Base-by-base conservation (phyloP, 352 stramenopile species). In the Pythium scleroteichum region DNA sequence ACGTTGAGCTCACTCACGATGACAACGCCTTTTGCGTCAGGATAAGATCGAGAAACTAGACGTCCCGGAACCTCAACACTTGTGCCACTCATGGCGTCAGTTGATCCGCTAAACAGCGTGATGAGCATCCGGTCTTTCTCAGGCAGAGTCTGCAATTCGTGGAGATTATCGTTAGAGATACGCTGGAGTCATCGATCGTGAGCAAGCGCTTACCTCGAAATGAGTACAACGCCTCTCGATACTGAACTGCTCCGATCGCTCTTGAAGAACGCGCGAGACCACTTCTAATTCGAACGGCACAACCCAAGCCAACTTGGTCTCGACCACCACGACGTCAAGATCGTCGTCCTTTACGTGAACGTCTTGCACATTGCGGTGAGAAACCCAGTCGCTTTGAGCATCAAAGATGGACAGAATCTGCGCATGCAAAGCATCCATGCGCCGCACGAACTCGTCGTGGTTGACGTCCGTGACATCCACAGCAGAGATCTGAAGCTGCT, bases 1-100 rank as follows among this genome's bases (percentile, higher is more conserved):
- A 65, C 58, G 6, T 13, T 29, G 14, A 59, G 29, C 39, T 53
- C 48, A 9, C 48, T 56, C 16, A 65, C 58, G n/a, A 59, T 53
- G 4, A 59, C 17, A 2, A 52, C 39, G 29, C 38, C 22, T 2
- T 32, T 32, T 0, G 27, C 24, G n/a, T 64, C 56, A 17, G 19
- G 46, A 16, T 52, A 57, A 19, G 26, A 16, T 17, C 48, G 26
- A 24, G 48, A 40, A 8, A 59, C 58, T 38, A 59, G 29, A 4
- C 41, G 47, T 10, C 58, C 49, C 16, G 45, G 46, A 1, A 59
- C 35, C 42, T 47, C 40, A 2, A 53, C n/a, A 16, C 7, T 13
- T 0, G n/a, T 16, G n/a, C 6, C 12, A 2, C 22, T 27, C 20
- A 13, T 22, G 20, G 33, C 20, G 6, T 49, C 9, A 35, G 33